Percentiles rank a stretch among this genome's conserved stretches.
Evolutionary conservation across 139 green algal genomes (phyloP).

Genomic region (Deuterostichococcus epilithicus): DNA sequence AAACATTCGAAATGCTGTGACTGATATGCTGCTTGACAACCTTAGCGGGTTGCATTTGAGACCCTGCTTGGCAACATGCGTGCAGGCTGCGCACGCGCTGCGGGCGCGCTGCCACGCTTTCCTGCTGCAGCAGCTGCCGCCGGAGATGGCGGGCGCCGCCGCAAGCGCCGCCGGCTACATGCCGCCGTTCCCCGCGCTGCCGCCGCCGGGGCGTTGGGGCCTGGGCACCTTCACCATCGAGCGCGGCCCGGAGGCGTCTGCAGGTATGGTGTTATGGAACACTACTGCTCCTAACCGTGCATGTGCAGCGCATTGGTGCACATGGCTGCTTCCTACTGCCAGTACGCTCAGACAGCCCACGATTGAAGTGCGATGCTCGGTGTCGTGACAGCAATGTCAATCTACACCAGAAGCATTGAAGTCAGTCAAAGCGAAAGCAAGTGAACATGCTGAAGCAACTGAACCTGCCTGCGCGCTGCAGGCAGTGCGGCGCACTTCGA

Average conservation of each 20-base stretch:
- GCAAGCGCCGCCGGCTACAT: slow-evolving; percentile 29
- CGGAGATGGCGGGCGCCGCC: slow-evolving; percentile 21
- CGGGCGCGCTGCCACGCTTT: slow-evolving; percentile 44
- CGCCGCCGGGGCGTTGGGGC: not conserved
- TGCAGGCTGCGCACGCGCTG: slow-evolving; percentile 30
- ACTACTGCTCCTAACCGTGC: no score
- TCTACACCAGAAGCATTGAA: no score
- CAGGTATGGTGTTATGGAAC: no score
- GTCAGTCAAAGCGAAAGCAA: not conserved
- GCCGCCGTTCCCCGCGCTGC: not conserved
- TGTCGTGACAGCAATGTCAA: no score
- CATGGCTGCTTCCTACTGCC: no score
- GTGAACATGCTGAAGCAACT: not conserved
- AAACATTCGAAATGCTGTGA: no score
- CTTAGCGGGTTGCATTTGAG: not conserved
- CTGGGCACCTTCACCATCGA: not conserved
- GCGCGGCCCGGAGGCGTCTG: no score
- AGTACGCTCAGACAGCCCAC: no score
- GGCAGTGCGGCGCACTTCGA: slow-evolving; percentile 59
- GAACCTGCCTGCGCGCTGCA: not conserved
- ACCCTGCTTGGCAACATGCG: not conserved
- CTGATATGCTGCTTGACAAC: no score
- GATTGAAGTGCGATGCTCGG: no score
- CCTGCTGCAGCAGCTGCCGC: slow-evolving; percentile 53
- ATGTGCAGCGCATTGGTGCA: no score